Conservation (phyloP, 805 yeast species). For the Candida maris region DNA sequence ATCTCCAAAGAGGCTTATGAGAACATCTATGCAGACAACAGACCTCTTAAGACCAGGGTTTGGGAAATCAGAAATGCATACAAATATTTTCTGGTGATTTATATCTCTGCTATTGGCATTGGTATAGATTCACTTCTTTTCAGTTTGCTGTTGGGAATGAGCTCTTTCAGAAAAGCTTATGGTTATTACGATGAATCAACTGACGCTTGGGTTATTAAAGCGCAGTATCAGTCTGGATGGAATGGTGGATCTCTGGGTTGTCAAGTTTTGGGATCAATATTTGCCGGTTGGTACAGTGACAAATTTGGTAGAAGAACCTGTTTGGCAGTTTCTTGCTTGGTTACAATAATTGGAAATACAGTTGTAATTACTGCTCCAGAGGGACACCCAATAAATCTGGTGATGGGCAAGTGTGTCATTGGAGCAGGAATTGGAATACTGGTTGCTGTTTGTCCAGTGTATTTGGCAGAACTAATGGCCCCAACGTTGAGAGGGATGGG, state of each 20-base stretch:
- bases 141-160: slow-evolving; percentile 3
- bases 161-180: neutral
- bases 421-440: slow-evolving; percentile 3
- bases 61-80: slow-evolving; percentile 3
- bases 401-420: slow-evolving; percentile 5
- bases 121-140: slow-evolving; percentile 4
- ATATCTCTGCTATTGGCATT: slow-evolving; percentile 3
- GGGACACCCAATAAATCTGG: slow-evolving; percentile 1
- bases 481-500: slow-evolving; percentile 5
- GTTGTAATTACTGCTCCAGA: slow-evolving; percentile 3
- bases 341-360: slow-evolving; percentile 2
- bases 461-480: slow-evolving; percentile 3
- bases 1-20: neutral
- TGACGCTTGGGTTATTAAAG: neutral
- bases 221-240: neutral
- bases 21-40: slow-evolving; percentile 1
- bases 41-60: slow-evolving; percentile 1
- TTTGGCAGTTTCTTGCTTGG: neutral
- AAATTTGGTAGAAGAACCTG: neutral
- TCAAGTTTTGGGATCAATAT: neutral
- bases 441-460: slow-evolving; percentile 3
- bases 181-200: neutral
- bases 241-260: neutral
- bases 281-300: neutral
- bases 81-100: neutral